These are phyloP conservation scores for Suillus subalutaceus DNA, from an alignment of 768 basidiomycete species.

Conservation along the genomic window DNA sequence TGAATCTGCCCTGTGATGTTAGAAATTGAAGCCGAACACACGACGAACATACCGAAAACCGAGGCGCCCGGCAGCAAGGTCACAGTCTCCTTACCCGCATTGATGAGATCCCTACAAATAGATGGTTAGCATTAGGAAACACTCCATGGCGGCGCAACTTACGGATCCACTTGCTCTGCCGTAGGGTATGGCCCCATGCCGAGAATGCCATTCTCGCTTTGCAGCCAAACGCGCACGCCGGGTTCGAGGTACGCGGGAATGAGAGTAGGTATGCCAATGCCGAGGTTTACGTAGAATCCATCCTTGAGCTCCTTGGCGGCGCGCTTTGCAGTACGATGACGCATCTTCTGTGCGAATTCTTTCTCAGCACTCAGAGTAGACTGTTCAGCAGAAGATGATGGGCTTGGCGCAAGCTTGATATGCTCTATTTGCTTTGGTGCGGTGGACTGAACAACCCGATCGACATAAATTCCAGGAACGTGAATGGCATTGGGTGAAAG, in stretches of 20 bases:
- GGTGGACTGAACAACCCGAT: constrained; percentile 83
- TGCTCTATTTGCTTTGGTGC: constrained; percentile 80
- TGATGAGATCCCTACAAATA: constrained; percentile 76
- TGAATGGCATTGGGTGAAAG: constrained; percentile 84
- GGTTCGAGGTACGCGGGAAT: constrained; percentile 78
- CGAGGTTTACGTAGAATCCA: constrained; percentile 87
- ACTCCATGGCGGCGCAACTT: constrained; percentile 34
- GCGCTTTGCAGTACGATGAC: constrained; percentile 80
- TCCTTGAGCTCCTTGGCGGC: constrained; percentile 90
- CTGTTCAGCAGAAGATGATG: constrained; percentile 30
- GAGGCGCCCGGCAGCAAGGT: constrained; percentile 92
- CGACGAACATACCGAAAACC: constrained; percentile 70
- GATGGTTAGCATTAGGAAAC: constrained; percentile 9
- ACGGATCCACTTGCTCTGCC: constrained; percentile 79
- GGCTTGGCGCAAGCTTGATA: constrained; percentile 61
- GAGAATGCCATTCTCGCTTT: constrained; percentile 89
- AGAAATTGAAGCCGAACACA: background rate
- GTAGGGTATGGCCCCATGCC: constrained; percentile 93
- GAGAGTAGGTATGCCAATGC: constrained; percentile 90
- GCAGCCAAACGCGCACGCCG: constrained; percentile 83
- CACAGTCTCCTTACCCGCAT: constrained; percentile 94
- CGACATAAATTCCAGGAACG: constrained; percentile 83
- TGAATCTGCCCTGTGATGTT: constrained; percentile 56
- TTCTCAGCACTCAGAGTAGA: constrained; percentile 48
- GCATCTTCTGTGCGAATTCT: constrained; percentile 52